These are phyloP conservation scores for Sarocladiaceae sp. DNA, from an alignment of 2,329 filamentous ascomycete genomes.

Conservation along the genomic window DNA sequence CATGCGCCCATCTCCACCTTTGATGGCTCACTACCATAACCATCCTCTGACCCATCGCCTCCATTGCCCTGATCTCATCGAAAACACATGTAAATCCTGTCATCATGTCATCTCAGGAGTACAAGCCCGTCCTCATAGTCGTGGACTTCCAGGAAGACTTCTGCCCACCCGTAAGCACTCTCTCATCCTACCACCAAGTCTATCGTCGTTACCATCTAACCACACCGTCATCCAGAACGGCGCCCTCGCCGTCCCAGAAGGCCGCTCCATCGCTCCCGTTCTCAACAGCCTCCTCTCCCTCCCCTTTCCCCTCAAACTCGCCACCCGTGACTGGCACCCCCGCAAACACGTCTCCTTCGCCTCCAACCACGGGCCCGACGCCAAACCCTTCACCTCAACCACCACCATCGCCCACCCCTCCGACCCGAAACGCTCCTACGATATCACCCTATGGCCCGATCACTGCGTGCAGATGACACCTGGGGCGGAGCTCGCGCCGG, in stretches of 20 bases:
- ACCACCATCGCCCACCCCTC: slow-evolving; percentile 60
- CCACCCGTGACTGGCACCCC: slow-evolving; percentile 93
- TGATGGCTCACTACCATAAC: too few species aligned
- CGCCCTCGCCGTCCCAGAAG: slow-evolving; percentile 72
- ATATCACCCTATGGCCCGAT: slow-evolving; percentile 74
- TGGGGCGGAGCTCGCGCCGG: slow-evolving; percentile 68
- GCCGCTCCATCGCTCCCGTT: slow-evolving; percentile 59
- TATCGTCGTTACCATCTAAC: neutral
- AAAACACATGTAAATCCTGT: too few species aligned
- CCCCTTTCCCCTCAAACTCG: slow-evolving; percentile 68
- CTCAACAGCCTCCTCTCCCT: slow-evolving; percentile 70
- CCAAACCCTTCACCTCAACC: slow-evolving; percentile 57
- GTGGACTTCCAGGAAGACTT: slow-evolving; percentile 95
- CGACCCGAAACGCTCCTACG: slow-evolving; percentile 56
- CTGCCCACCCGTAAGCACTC: slow-evolving; percentile 68
- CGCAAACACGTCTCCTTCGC: slow-evolving; percentile 81
- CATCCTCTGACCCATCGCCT: too few species aligned
- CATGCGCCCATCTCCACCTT: too few species aligned
- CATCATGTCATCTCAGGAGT: slow-evolving; percentile 16
- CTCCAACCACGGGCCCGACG: slow-evolving; percentile 63
- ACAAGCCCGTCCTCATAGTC: slow-evolving; percentile 55
- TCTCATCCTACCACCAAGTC: neutral
- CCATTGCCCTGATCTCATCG: too few species aligned
- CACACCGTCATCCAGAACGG: slow-evolving; percentile 57
- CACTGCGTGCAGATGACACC: slow-evolving; percentile 76